phyloP scores from a whole-genome alignment of 352 stramenopile genomes.

The Saprolegnia parasitica region DNA sequence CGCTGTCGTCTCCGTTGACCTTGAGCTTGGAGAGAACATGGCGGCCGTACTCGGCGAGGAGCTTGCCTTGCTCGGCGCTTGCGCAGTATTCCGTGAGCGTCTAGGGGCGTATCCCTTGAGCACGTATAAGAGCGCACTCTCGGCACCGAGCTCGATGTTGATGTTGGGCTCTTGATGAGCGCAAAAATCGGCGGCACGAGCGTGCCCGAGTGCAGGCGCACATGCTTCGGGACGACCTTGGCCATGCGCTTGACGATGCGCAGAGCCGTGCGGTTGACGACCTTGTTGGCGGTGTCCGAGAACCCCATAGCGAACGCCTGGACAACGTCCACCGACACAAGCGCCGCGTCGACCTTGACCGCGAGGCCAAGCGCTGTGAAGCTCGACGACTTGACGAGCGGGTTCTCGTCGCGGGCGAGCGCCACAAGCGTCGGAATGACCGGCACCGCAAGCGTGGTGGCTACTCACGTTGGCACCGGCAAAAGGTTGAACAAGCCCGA shows the following conservation, averaged over 20 bases:
- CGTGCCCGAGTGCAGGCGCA: slow-evolving; percentile 44
- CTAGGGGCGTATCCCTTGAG: slow-evolving; percentile 72
- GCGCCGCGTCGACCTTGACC: slow-evolving; percentile 44
- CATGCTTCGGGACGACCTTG: slow-evolving; percentile 57
- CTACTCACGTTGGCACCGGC: slow-evolving; percentile 36
- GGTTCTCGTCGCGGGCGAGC: slow-evolving; percentile 61
- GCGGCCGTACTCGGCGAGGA: slow-evolving; percentile 83
- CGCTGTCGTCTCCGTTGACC: slow-evolving; percentile 48
- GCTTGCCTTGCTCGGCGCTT: slow-evolving; percentile 60
- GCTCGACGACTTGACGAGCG: slow-evolving; percentile 49
- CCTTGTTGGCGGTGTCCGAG: slow-evolving; percentile 64
- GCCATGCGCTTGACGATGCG: slow-evolving; percentile 67
- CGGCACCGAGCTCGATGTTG: slow-evolving; percentile 77
- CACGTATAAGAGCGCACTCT: slow-evolving; percentile 82
- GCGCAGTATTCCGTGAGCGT: slow-evolving; percentile 64
- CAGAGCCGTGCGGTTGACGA: slow-evolving; percentile 64
- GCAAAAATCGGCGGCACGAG: slow-evolving; percentile 77
- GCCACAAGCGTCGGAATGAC: slow-evolving; percentile 31
- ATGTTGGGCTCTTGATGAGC: slow-evolving; percentile 88
- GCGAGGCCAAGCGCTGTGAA: slow-evolving; percentile 52
- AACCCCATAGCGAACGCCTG: slow-evolving; percentile 57
- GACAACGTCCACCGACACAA: slow-evolving; percentile 41
- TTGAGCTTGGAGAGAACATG: slow-evolving; percentile 85
- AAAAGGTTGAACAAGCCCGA: slow-evolving; percentile 28
- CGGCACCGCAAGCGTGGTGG: neutral